These are phyloP conservation scores for Rhododendron williamsianum DNA, from an alignment of 148 eudicot species.

Conservation along the genomic window DNA sequence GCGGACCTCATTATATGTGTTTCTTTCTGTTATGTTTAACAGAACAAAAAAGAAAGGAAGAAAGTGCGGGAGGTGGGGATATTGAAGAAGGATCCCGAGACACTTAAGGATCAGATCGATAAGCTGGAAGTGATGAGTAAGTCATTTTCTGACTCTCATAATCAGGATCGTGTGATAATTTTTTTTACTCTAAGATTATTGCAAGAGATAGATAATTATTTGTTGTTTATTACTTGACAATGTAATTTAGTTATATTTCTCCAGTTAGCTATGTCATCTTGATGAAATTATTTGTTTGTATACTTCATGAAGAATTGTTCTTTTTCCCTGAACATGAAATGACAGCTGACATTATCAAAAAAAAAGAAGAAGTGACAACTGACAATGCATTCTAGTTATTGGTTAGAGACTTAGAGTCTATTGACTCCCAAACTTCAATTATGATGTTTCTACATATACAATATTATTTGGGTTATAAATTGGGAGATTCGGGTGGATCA, in stretches of 20 bases:
- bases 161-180: not conserved
- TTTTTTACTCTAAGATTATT: not conserved
- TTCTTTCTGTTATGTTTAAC: slow-evolving; percentile 22
- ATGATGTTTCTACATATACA: not conserved
- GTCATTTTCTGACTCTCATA: slow-evolving; percentile 16
- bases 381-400: not conserved
- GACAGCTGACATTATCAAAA: too few relatives aligned
- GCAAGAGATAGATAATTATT: not conserved
- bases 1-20: not conserved
- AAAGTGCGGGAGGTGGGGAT: slow-evolving; percentile 97
- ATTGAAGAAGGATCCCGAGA: slow-evolving; percentile 94
- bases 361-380: too few relatives aligned
- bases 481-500: not conserved
- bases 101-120: slow-evolving; percentile 81
- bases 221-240: not conserved
- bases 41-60: slow-evolving; percentile 98
- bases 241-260: not conserved
- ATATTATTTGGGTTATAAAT: not conserved
- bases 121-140: slow-evolving; percentile 92
- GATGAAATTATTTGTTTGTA: not conserved
- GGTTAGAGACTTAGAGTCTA: not conserved
- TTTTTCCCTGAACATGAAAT: not conserved
- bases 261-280: not conserved
- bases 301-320: not conserved
- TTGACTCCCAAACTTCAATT: not conserved